Evolutionary conservation across 768 basidiomycete species (phyloP), one percentile per base, ranked within the genome.

Genomic region (Phaeolepiota aurea): DNA sequence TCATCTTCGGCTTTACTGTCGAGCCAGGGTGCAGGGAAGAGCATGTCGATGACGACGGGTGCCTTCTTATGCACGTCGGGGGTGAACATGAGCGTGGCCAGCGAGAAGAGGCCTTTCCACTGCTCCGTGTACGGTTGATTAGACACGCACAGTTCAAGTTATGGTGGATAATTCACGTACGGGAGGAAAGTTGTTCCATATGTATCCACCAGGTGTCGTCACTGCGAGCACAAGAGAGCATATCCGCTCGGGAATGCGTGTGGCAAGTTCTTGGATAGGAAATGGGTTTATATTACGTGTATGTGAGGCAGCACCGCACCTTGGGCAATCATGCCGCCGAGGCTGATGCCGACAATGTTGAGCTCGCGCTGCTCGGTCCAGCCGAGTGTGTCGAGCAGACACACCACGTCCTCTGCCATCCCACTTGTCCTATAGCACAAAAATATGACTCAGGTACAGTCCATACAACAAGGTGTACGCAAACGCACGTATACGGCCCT

Each of bases 281-380:
- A 21, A 37, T 25, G 20, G n/a, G 32, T 7, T 35, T 7, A 7
- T 35, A 9, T 35, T 15, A 44, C 16, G 22, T 14, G 15, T 21
- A 21, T 22, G 22, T 13, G 32, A 14, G 23, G 44, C 37, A 38
- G 34, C 15, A 18, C 11, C 48, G 21, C 44, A 82, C 83, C 81
- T 61, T 86, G 82, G 0, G 84, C 76, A 37, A 87, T 86, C 87
- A 89, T 90, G 3, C 87, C 87, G 2, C 88, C 88, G 3, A 91
- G 56, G 28, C 84, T 87, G 16, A 76, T 59, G 5, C 88, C 83
- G 15, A 90, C 79, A 21, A 90, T 58, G 50, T 89, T 79, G 4
- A 91, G 32, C 36, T 71, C 69, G 3, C 73, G 72, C 7, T 72
- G 59, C 4, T 54, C 67, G 0, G 72, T 86, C 86, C 87, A 91